Base-by-base conservation (phyloP, 345 rosid genomes). In the Lumnitzera littorea region DNA sequence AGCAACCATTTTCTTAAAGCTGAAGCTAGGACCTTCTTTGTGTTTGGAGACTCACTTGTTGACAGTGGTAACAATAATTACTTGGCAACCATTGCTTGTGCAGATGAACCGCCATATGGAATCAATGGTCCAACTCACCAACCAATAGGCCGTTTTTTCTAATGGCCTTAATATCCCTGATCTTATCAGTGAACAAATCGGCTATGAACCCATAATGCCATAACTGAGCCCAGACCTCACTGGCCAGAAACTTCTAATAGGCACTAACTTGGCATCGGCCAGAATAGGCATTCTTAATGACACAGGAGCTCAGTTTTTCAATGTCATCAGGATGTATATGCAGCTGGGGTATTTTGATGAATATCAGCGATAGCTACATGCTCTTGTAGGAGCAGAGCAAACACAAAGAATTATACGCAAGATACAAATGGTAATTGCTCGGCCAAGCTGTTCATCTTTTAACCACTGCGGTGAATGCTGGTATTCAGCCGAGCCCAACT, bases 221-320 rank as follows among this genome's bases (percentile, higher is more conserved):
- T 83, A 81, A 64, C 73, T 91, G 74, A 88, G 82, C 67, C 96
- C 96, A 6, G 77, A 72, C 23, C 78, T 88, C 31, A 78, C 68
- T 0, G 84, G 87, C 10, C 71, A 60, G 48, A 84, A 58, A 66
- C 78, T 88, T 43, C 77, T 88, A 5, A 25, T 74, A 14, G 98
- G 98, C 25, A 91, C 98, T 46, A 91, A 88, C 71, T 91, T 88
- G 57, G 98, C 98, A 14, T 88, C 98, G 13, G 98, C 96, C 9
- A 90, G 98, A 10, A 80, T 88, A 10, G 96, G 94, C 27, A 69
- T 85, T 64, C 83, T 85, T 15, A 82, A 85, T 61, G 87, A 85
- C 73, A 85, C 91, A 14, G 91, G 87, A 13, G 13, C 64, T 60
- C 91, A 85, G 52, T 85, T 85, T 63, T 59, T 84, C 47, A 88